These are phyloP conservation scores for Cryptococcus wingfieldii DNA, from an alignment of 1,284 basidiomycete species.

Conservation along the genomic window DNA sequence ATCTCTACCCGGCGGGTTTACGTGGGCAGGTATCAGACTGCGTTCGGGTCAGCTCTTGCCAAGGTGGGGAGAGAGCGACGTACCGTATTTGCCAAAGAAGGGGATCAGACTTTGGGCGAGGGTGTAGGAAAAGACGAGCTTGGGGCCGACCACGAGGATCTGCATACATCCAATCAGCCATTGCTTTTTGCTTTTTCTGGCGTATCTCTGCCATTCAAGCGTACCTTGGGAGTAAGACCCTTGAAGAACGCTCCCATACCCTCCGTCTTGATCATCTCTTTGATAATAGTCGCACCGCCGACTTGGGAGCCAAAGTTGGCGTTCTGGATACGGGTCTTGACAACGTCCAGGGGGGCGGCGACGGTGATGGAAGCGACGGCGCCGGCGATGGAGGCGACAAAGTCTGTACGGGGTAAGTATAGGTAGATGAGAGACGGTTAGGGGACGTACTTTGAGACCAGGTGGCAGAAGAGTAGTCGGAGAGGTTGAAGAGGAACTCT, in stretches of 20 bases:
- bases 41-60: background rate
- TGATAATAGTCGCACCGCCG: slow-evolving; percentile 76
- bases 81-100: slow-evolving; percentile 76
- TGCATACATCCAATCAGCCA: slow-evolving; percentile 35
- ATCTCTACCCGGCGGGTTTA: background rate
- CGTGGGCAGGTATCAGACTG: background rate
- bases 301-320: slow-evolving; percentile 92
- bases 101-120: slow-evolving; percentile 95
- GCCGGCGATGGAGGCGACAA: slow-evolving; percentile 87
- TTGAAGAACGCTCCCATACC: slow-evolving; percentile 90
- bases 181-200: background rate
- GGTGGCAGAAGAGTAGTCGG: slow-evolving; percentile 86
- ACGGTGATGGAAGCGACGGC: slow-evolving; percentile 94
- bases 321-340: slow-evolving; percentile 97
- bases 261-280: slow-evolving; percentile 83
- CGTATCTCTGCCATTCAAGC: slow-evolving; percentile 17
- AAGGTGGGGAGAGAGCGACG: slow-evolving; percentile 7
- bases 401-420: slow-evolving; percentile 52
- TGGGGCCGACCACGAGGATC: slow-evolving; percentile 95
- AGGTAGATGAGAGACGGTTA: background rate
- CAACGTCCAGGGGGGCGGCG: slow-evolving; percentile 89
- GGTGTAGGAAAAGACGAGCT: slow-evolving; percentile 97
- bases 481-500: slow-evolving; percentile 82
- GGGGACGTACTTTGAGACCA: slow-evolving; percentile 69
- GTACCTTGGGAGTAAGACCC: slow-evolving; percentile 87